Base-by-base conservation (phyloP, 108 stramenopile species). In the Mediolabrus comicus region DNA sequence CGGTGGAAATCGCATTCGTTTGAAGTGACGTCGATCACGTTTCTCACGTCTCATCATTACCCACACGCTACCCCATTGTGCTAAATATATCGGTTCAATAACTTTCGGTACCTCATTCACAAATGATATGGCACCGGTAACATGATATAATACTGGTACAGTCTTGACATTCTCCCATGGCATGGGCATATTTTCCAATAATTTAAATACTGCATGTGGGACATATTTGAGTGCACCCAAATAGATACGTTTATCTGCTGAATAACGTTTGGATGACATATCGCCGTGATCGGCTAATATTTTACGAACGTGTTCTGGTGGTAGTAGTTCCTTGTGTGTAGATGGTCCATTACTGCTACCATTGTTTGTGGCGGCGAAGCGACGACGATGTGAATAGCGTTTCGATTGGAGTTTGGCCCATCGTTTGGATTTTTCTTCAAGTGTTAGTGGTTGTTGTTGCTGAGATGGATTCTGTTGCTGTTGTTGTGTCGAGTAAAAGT, bases 11-110 rank as follows among this genome's bases (percentile, higher is more conserved):
- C 99, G 83, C 96, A 99, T 99, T 27, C 99, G 86, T 79, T 98
- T 98, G 80, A 99, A 99, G 79, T 99, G 97, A 24, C 94, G 83
- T 51, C 99, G 85, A 86, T 99, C 99, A 19, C 98, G 82, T 83
- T 99, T 99, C 77, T 99, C 99, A 38, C 98, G 79, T 13, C 99
- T 83, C 99, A 98, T 98, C 95, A 98, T 94, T 53, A 98, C 88
- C 99, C 99, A 99, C 30, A 95, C 96, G 10, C 95, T 92, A 30
- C 97, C 97, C 99, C 99, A 99, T 75, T 99, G 99, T 17, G 99
- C 99, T 2, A 95, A 74, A 77, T 97, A 99, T 1, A 98, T 79
- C 3, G 99, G 99, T 87, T 99, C 99, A 67, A 98, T 96, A 16
- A 99, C 99, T 62, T 89, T 94, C 19, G 99, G 99, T 13, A 97